A percentile compares a stretch with the other conserved stretches of the same genome.
These are phyloP conservation scores for Verticillium isaacii DNA, from an alignment of 2,329 filamentous ascomycete genomes.

Conservation along the genomic window DNA sequence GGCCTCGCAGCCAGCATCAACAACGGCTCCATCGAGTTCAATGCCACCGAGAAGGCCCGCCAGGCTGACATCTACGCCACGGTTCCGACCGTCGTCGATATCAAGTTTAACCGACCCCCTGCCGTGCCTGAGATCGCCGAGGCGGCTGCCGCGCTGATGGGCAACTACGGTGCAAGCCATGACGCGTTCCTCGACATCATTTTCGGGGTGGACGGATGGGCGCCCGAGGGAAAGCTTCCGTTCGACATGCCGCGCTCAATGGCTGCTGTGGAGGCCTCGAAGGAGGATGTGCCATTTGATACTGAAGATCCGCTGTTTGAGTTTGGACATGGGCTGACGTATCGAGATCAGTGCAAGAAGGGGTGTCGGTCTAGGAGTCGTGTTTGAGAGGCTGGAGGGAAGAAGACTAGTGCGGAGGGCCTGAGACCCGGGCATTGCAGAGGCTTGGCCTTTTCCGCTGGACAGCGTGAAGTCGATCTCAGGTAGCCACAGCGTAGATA, in stretches of 20 bases:
- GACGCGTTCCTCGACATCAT: conserved; percentile 39
- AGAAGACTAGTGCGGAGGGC: too few species aligned
- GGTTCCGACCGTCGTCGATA: conserved; percentile 36
- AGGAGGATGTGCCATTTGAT: conserved; percentile 23
- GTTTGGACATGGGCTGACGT: conserved; percentile 24
- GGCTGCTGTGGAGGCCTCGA: conserved; percentile 30
- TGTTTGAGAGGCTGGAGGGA: not conserved
- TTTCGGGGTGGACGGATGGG: conserved; percentile 23
- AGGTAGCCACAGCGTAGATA: too few species aligned
- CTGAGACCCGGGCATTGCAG: too few species aligned
- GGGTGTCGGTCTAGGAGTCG: not conserved
- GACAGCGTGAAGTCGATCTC: too few species aligned
- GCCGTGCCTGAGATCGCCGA: conserved; percentile 35
- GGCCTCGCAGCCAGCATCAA: conserved; percentile 18
- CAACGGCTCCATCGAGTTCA: conserved; percentile 35
- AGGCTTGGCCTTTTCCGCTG: too few species aligned
- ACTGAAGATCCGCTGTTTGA: conserved; percentile 20
- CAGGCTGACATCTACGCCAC: conserved; percentile 28
- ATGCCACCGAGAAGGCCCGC: conserved; percentile 18
- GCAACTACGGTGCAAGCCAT: conserved; percentile 31
- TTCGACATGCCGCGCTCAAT: conserved; percentile 41
- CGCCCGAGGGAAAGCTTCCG: conserved; percentile 35
- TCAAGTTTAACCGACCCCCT: conserved; percentile 35
- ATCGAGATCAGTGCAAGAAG: conserved; percentile 19
- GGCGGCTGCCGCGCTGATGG: conserved; percentile 30